These are phyloP conservation scores for Elaphomyces granulatus DNA, from an alignment of 495 filamentous ascomycete genomes.

Conservation along the genomic window DNA sequence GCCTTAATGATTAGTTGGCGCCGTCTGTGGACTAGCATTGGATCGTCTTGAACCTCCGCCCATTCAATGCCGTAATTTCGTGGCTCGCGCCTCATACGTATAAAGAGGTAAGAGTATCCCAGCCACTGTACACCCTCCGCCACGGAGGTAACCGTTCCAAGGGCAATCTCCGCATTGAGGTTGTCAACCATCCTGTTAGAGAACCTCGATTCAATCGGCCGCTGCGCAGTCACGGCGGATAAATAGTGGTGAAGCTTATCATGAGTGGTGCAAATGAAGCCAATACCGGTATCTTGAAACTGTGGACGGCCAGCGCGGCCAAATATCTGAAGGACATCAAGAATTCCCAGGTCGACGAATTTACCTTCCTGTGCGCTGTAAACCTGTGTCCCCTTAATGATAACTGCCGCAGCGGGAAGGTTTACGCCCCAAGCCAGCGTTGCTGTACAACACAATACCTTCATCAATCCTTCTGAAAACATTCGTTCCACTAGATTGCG, in stretches of 20 bases:
- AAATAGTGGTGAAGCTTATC: conserved; percentile 91
- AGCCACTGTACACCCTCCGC: conserved; percentile 91
- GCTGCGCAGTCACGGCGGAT: conserved; percentile 81
- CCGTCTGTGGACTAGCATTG: conserved; percentile 64
- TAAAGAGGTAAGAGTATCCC: conserved; percentile 93
- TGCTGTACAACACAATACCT: conserved; percentile 95
- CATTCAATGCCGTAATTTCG: conserved; percentile 92
- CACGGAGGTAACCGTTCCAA: conserved; percentile 94
- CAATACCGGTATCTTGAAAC: conserved; percentile 90
- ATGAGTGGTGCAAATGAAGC: conserved; percentile 88
- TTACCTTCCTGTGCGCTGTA: conserved; percentile 94
- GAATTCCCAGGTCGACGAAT: conserved; percentile 90
- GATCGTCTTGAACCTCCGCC: conserved; percentile 79
- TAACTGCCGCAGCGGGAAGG: conserved; percentile 86
- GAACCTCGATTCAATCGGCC: conserved; percentile 91
- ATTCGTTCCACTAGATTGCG: conserved; percentile 85
- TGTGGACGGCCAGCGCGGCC: conserved; percentile 95
- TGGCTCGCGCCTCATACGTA: conserved; percentile 86
- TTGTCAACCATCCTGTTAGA: conserved; percentile 88
- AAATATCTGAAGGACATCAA: conserved; percentile 97
- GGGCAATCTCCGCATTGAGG: conserved; percentile 84
- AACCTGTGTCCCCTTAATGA: conserved; percentile 95
- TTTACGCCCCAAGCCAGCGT: conserved; percentile 99
- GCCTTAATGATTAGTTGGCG: conserved; percentile 76
- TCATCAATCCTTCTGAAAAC: conserved; percentile 77